These are phyloP conservation scores for Cryptosporidium andersoni DNA, from an alignment of 169 alveolate species.

Conservation along the genomic window DNA sequence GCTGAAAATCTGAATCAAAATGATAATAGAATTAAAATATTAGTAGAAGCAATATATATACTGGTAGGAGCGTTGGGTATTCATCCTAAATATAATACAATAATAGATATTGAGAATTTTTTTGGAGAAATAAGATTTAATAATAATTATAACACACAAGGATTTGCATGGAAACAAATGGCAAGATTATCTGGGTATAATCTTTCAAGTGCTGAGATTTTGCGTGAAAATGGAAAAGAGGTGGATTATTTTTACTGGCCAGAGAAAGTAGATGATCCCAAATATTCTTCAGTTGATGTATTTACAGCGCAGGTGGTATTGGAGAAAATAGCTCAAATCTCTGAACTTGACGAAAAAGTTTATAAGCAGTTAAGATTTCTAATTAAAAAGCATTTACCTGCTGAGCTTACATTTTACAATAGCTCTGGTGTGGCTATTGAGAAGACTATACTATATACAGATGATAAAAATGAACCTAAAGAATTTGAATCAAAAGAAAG, in stretches of 20 bases:
- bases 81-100: background rate
- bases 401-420: constrained; percentile 47
- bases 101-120: background rate
- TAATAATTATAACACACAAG: constrained; percentile 7
- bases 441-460: background rate
- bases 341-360: constrained; percentile 1
- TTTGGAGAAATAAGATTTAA: background rate
- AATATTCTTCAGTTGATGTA: constrained; percentile 1
- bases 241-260: constrained; percentile 60
- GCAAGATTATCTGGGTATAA: constrained; percentile 61
- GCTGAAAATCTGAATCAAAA: constrained; percentile 35
- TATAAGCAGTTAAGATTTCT: constrained; percentile 14
- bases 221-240: constrained; percentile 15
- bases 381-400: constrained; percentile 8
- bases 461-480: background rate
- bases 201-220: constrained; percentile 47
- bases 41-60: constrained; percentile 9
- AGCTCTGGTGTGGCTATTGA: constrained; percentile 21
- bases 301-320: constrained; percentile 2
- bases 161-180: constrained; percentile 20
- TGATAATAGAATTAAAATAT: constrained; percentile 2
- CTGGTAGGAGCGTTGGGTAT: constrained; percentile 12
- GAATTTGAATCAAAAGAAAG: no score
- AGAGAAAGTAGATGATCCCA: constrained; percentile 51
- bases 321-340: background rate